Evolutionary conservation across 805 yeast genomes (phyloP), one percentile per base, ranked within the genome.

Genomic region (Cyberlindnera americana): DNA sequence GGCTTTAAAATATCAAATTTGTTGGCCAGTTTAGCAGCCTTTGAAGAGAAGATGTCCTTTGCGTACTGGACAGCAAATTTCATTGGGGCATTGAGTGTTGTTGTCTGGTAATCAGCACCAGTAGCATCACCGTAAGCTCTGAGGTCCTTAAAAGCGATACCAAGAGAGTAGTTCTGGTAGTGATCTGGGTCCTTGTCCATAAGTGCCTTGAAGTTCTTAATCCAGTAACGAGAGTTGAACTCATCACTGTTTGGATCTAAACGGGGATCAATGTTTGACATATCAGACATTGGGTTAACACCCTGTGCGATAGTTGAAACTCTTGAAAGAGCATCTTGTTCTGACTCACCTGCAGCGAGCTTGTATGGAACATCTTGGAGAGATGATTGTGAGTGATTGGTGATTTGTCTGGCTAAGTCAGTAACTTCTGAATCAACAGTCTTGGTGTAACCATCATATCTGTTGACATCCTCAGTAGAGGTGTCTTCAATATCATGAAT

Each of bases 101-200:
- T 81, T 10, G 77, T 62, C 56, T 81, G 89, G 60, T 79, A 83
- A 56, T 79, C 87, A 4, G 83, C 70, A 52, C 72, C 80, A 4
- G 70, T 59, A 16, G 79, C 76, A 27, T 64, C 62, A 47, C 91
- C 91, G 40, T 66, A 74, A 4, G 84, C 85, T 40, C 78, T 61
- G 48, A 83, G 63, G 50, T 79, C 61, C 44, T 73, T 67, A 66
- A 75, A 84, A 3, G 78, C 65, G 29, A 82, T 64, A 10, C 87
- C 81, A 37, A 81, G 61, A 18, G 72, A 67, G 33, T 75, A 64
- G 19, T 79, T 77, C 52, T 73, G 72, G 56, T 74, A 80, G 53
- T 76, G 69, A 4, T 78, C 87, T 1, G 78, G 77, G 51, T 81
- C 84, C 8, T 71, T 59, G 29, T 70, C 72, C 54, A 59, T 61